These are phyloP conservation scores for Diaporthe sp. DNA, from an alignment of 2,329 filamentous ascomycete species.

Conservation along the genomic window DNA sequence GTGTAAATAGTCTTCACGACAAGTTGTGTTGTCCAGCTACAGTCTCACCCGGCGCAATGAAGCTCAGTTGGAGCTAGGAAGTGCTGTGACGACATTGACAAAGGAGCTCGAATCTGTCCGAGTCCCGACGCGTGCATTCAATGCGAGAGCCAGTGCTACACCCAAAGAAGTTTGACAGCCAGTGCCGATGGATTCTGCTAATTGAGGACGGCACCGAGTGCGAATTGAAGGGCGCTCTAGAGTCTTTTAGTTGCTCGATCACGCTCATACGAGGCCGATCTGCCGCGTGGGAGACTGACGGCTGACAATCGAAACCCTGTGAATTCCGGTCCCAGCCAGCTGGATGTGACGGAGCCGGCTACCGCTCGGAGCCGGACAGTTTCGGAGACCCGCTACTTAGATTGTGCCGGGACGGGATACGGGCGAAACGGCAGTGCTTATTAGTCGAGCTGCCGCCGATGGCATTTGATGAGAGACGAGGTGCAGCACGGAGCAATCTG, in stretches of 20 bases:
- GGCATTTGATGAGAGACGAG: background rate
- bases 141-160: slow-evolving; percentile 13
- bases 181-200: slow-evolving; percentile 2
- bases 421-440: background rate
- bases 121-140: slow-evolving; percentile 27
- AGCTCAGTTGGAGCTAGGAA: slow-evolving; percentile 19
- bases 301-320: slow-evolving; percentile 18
- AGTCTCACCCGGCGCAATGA: background rate
- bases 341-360: slow-evolving; percentile 22
- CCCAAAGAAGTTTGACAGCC: slow-evolving; percentile 9
- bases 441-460: background rate
- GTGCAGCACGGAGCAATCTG: background rate
- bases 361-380: slow-evolving; percentile 23
- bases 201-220: background rate
- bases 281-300: slow-evolving; percentile 1
- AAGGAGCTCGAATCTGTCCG: slow-evolving; percentile 37
- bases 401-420: background rate
- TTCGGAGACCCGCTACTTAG: slow-evolving; percentile 12
- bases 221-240: background rate
- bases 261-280: background rate
- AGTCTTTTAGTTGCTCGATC: background rate
- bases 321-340: slow-evolving; percentile 1
- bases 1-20: background rate
- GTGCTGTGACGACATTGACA: slow-evolving; percentile 38
- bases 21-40: background rate